Evolutionary conservation across 1,284 basidiomycete genomes (phyloP).

Genomic region (Moesziomyces sp.): DNA sequence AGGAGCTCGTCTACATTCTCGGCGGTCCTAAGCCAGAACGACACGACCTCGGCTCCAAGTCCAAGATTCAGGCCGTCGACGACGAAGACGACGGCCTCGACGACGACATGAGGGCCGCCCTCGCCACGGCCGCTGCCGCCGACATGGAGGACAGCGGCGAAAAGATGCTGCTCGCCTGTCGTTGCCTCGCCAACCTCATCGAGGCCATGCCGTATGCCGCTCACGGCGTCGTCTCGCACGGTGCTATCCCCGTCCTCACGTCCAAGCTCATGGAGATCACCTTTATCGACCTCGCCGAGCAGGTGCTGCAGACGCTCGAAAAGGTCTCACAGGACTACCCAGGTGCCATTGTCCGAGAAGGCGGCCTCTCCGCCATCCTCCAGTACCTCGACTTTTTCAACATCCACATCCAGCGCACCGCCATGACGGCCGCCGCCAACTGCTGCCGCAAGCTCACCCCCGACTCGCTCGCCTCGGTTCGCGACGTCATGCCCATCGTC

Average conservation of each 20-base stretch:
- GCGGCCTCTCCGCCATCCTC: conserved; percentile 63
- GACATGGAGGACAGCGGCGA: conserved; percentile 59
- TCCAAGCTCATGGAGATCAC: conserved; percentile 65
- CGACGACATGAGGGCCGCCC: conserved; percentile 48
- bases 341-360: conserved; percentile 62
- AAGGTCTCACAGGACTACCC: conserved; percentile 64
- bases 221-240: conserved; percentile 56
- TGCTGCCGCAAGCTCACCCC: conserved; percentile 62
- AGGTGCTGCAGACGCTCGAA: conserved; percentile 66
- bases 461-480: conserved; percentile 48
- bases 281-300: conserved; percentile 67
- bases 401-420: conserved; percentile 66
- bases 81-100: conserved; percentile 45
- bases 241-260: conserved; percentile 63
- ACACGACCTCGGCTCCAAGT: conserved; percentile 25
- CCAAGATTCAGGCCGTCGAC: conserved; percentile 17
- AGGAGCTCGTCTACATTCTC: conserved; percentile 90
- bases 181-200: conserved; percentile 67
- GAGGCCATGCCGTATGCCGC: conserved; percentile 67
- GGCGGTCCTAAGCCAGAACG: conserved; percentile 74
- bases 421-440: conserved; percentile 63
- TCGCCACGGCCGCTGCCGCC: conserved; percentile 50
- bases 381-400: conserved; percentile 68
- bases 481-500: conserved; percentile 62
- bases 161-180: conserved; percentile 64